Conservation (phyloP, 73 alveolate species). For the Paramecium caudatum region DNA sequence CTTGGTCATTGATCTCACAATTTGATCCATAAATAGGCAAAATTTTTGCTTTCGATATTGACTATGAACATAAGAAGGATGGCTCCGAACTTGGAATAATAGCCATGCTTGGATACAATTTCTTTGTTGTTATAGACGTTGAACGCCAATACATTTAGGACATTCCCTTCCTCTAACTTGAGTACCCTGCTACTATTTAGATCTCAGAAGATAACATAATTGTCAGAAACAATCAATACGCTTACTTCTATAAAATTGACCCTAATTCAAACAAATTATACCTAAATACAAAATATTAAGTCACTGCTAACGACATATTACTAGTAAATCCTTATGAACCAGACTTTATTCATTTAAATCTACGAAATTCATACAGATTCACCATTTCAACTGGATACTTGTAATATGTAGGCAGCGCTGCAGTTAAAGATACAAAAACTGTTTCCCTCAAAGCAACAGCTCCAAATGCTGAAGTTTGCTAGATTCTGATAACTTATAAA, state of each 20-base stretch:
- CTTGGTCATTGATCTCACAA: background rate
- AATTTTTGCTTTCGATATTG: constrained; percentile 47
- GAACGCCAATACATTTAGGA: background rate
- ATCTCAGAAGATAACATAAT: background rate
- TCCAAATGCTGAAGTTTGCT: background rate
- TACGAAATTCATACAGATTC: background rate
- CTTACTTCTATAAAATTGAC: background rate
- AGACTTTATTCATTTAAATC: background rate
- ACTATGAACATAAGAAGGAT: background rate
- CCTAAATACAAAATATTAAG: background rate
- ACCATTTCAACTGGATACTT: constrained; percentile 44
- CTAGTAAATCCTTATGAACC: constrained; percentile 47
- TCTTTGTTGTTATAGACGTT: background rate
- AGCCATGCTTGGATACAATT: constrained; percentile 28
- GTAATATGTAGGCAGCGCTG: background rate
- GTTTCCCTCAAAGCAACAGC: background rate
- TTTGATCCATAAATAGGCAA: background rate
- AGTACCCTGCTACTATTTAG: constrained; percentile 23
- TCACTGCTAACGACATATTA: background rate
- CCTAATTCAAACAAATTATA: background rate
- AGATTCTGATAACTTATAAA: background rate
- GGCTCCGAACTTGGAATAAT: background rate
- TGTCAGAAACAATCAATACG: background rate
- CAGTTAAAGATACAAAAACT: background rate
- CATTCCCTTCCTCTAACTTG: background rate